Evolutionary conservation across 306 rosid genomes (phyloP), one percentile per base, ranked within the genome.

Genomic region (Citrullus amarus): DNA sequence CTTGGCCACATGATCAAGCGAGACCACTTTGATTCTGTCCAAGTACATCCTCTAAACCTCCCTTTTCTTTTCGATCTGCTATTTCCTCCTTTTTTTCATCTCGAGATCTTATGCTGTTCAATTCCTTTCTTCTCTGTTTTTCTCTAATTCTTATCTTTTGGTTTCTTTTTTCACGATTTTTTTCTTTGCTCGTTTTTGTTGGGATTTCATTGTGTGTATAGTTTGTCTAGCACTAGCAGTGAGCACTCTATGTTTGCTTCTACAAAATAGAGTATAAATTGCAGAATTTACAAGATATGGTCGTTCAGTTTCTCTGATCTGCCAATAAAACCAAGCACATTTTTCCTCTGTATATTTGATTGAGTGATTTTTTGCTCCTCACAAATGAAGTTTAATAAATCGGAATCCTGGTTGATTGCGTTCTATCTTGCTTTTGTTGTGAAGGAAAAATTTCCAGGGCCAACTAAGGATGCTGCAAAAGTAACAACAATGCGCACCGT

Each of bases 1-100:
- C 99, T 96, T 75, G 97, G 97, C 6, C 87, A 92, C 67, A 96
- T 96, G 99, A 92, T 96, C 88, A 96, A 96, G 84, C 89, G 98
- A 77, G 99, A 96, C 87, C 93, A 96, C 89, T 92, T 96, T 86
- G 99, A 96, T 86, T 76, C 96, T n/a, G 87, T 83, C 79, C 75
- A 88, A 57, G 99, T 91, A 88, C 84, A 86, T 69, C 4, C 54
- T 28, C 78, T 38, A 25, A 15, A 11, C 58, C 65, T 50, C 38
- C 2, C 0, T 13, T 20, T 67, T 17, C 32, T 53, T 48, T 48
- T 79, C 71, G 50, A 44, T 46, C 62, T 48, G 22, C 28, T 28
- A 0, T 61, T 16, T 66, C 59, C 39, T 61, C 48, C 79, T 16
- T 77, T 66, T 18, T 43, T 39, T 58, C 36, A 2, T 41, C 22